Conservation (phyloP, 306 rosid genomes). For the Vachellia pachyceras region DNA sequence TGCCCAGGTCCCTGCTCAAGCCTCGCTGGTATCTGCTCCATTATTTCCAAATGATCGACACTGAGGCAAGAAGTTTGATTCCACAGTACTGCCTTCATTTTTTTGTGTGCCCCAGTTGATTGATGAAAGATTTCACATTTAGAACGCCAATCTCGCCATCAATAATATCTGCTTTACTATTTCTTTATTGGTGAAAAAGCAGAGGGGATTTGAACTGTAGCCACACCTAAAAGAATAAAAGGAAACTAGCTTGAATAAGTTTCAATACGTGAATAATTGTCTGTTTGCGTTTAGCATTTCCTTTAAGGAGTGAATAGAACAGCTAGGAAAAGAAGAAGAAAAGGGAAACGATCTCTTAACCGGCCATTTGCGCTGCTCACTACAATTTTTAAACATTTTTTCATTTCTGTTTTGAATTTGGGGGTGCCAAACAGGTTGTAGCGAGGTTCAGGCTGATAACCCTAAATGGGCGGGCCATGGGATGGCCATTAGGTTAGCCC, state of each 20-base stretch:
- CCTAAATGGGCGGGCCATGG: too few relatives aligned
- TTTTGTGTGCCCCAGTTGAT: slow-evolving; percentile 29
- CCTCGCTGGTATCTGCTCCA: slow-evolving; percentile 23
- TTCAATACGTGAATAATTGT: neutral
- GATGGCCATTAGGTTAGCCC: too few relatives aligned
- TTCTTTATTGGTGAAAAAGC: slow-evolving; percentile 35
- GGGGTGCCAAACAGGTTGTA: too few relatives aligned
- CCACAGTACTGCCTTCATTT: slow-evolving; percentile 9
- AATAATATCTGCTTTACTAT: slow-evolving; percentile 45
- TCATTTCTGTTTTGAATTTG: slow-evolving; percentile 5
- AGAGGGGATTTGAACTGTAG: slow-evolving; percentile 31
- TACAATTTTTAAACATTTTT: neutral
- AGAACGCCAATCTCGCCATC: slow-evolving; percentile 74
- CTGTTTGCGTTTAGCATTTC: neutral
- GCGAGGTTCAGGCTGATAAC: too few relatives aligned
- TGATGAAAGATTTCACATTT: slow-evolving; percentile 24
- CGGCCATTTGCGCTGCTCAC: slow-evolving; percentile 3
- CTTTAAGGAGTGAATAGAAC: neutral
- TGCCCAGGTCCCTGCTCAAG: too few relatives aligned
- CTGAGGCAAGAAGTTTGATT: slow-evolving; percentile 20
- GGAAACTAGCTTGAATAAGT: neutral
- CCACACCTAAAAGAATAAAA: neutral
- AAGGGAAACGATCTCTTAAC: neutral
- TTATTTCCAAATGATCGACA: slow-evolving; percentile 44
- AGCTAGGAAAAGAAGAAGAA: neutral